These are phyloP conservation scores for Spergularia azorica DNA, from an alignment of 179 eudicot species.

Conservation along the genomic window DNA sequence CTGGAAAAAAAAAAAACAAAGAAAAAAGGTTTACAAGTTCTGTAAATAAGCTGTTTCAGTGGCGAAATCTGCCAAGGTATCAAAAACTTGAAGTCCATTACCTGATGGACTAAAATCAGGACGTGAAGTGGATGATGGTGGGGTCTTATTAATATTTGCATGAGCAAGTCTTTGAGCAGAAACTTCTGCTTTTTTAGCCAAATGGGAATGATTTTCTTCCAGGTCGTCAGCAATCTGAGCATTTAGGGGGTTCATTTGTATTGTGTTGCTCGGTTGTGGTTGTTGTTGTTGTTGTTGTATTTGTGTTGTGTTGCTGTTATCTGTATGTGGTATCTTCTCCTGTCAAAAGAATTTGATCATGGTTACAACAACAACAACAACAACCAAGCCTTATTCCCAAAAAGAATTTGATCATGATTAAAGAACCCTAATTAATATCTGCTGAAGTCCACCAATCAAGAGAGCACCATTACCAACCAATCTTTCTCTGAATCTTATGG, in stretches of 20 bases:
- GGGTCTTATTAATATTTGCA: constrained; percentile 23
- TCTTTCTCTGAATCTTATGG: not conserved
- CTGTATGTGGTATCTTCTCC: constrained; percentile 52
- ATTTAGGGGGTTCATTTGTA: constrained; percentile 46
- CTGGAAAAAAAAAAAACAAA: constrained; percentile 35
- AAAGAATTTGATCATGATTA: constrained; percentile 11
- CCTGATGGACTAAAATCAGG: constrained; percentile 49
- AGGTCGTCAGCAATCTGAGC: constrained; percentile 35
- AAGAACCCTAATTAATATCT: not conserved
- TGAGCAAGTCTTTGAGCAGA: constrained; percentile 38
- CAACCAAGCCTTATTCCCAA: no score
- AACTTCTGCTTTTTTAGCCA: constrained; percentile 21
- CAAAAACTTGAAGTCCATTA: constrained; percentile 16
- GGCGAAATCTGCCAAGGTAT: not conserved
- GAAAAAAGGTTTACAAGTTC: not conserved
- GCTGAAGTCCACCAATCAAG: not conserved
- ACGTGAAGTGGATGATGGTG: constrained; percentile 29
- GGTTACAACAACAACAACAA: no score
- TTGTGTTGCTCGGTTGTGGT: constrained; percentile 21
- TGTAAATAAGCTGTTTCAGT: constrained; percentile 5
- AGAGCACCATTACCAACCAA: not conserved
- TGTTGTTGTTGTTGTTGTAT: no score
- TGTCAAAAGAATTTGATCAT: constrained; percentile 27
- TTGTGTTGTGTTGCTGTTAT: constrained; percentile 18
- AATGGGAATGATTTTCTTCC: constrained; percentile 33